Evolutionary conservation across 192 early-diverging fungal species (phyloP).

Genomic region (Entomortierella beljakovae): DNA sequence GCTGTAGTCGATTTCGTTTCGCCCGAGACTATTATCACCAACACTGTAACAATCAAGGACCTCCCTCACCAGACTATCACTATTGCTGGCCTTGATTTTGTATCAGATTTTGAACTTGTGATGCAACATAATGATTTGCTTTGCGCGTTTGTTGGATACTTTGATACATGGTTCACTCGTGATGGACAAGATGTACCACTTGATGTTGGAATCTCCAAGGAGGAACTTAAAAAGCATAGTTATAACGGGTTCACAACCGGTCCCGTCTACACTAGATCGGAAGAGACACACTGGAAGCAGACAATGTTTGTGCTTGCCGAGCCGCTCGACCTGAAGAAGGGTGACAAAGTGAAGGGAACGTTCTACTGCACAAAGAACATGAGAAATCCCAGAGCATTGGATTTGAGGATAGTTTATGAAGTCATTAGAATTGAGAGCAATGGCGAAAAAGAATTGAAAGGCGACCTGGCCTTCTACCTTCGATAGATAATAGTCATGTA

Average conservation of each 20-base stretch:
- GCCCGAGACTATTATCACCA: slow-evolving; percentile 84
- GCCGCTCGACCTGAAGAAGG: slow-evolving; percentile 70
- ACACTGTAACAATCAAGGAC: slow-evolving; percentile 77
- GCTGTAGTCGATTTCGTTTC: slow-evolving; percentile 98
- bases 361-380: slow-evolving; percentile 46
- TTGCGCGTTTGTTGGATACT: slow-evolving; percentile 95
- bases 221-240: slow-evolving; percentile 22
- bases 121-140: slow-evolving; percentile 87
- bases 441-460: slow-evolving; percentile 28
- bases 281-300: slow-evolving; percentile 99
- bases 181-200: slow-evolving; percentile 89
- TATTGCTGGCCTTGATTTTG: slow-evolving; percentile 89
- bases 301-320: slow-evolving; percentile 95
- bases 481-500: slow-evolving; percentile 16
- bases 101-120: slow-evolving; percentile 82
- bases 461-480: slow-evolving; percentile 40
- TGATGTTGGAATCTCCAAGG: slow-evolving; percentile 43
- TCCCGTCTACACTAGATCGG: slow-evolving; percentile 83
- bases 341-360: slow-evolving; percentile 42
- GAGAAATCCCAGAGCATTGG: slow-evolving; percentile 42
- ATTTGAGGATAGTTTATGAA: slow-evolving; percentile 50
- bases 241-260: slow-evolving; percentile 64
- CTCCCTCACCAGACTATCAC: slow-evolving; percentile 88
- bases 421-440: slow-evolving; percentile 17
- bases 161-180: slow-evolving; percentile 95